These are phyloP conservation scores for Capronia coronata DNA, from an alignment of 2,329 filamentous ascomycete species.

Conservation along the genomic window DNA sequence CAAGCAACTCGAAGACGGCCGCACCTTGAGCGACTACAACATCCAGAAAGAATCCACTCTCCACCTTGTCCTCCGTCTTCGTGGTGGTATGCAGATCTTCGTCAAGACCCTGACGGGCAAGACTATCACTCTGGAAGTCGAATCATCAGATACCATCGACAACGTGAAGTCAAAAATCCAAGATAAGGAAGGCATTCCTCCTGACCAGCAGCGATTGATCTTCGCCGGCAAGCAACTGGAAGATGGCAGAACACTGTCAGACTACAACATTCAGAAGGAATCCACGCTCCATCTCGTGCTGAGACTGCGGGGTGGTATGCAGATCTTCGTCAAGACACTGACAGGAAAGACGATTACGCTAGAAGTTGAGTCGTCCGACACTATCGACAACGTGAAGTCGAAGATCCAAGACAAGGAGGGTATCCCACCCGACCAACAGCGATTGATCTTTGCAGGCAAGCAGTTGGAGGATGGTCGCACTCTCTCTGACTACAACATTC, in stretches of 20 bases:
- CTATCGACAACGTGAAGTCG: constrained; percentile 63
- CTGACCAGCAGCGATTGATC: constrained; percentile 89
- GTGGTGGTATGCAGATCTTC: constrained; percentile 65
- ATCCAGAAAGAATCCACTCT: constrained; percentile 90
- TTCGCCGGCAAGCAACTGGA: constrained; percentile 92
- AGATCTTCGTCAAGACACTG: constrained; percentile 78
- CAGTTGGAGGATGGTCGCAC: constrained; percentile 51
- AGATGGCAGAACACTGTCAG: constrained; percentile 80
- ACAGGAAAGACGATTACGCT: constrained; percentile 67
- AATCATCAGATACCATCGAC: constrained; percentile 84
- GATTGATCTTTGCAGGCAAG: constrained; percentile 65
- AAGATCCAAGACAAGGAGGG: constrained; percentile 80
- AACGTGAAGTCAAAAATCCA: constrained; percentile 91
- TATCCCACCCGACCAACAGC: constrained; percentile 64
- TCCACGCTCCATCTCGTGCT: constrained; percentile 75
- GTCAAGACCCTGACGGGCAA: constrained; percentile 65
- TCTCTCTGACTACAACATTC: constrained; percentile 50
- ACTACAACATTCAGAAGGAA: constrained; percentile 97
- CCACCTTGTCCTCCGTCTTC: constrained; percentile 77
- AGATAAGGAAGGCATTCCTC: constrained; percentile 76
- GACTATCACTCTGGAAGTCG: constrained; percentile 88
- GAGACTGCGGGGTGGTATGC: constrained; percentile 74
- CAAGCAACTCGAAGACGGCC: constrained; percentile 93
- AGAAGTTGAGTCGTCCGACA: constrained; percentile 62
- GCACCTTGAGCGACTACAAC: constrained; percentile 86